Base-by-base conservation (phyloP, 163 green algal genomes). In the Prototheca stagnorum region DNA sequence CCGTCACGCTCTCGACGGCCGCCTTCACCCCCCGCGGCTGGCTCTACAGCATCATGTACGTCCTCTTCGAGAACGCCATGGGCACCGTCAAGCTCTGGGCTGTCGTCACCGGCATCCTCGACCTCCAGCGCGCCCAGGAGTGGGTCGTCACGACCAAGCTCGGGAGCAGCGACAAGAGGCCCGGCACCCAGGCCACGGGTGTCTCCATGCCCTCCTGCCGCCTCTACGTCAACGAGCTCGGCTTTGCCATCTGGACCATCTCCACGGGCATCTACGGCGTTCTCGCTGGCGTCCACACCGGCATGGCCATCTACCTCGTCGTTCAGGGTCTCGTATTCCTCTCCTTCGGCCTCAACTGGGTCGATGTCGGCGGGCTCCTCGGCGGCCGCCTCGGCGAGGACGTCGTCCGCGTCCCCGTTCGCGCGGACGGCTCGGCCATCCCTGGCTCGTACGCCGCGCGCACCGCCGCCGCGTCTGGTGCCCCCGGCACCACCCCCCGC, bases 1-100 rank as follows among this genome's bases (percentile, higher is more conserved):
- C 66, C 0, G 74, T 85, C 28, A 82, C 76, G 25, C 51, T 85
- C 14, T 66, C 64, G 21, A 84, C 76, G 20, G 62, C 76, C 11
- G 61, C 63, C 25, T 85, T 85, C 62, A 81, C 76, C 5, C 65
- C 19, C n/a, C 58, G 57, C 33, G 75, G 72, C 52, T 84, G 75
- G 75, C 23, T 78, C 2, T 74, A 82, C 52, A 70, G 46, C 60
- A 73, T 86, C 49, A 49, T 84, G 5, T 87, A 84, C 57, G 79
- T 92, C 8, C 70, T 92, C 15, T 92, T 88, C 57, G 81, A 92
- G 61, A 92, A 92, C 61, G 77, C 77, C 28, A 92, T 92, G 79
- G 73, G 64, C 49, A 75, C 85, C 27, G 77, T 92, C 35, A 92
- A 88, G 62, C 46, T 88, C 28, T 73, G 75, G 54, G 77, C 77